phyloP scores from a whole-genome alignment of 192 early-diverging fungal species.

The Umbelopsis ramanniana region DNA sequence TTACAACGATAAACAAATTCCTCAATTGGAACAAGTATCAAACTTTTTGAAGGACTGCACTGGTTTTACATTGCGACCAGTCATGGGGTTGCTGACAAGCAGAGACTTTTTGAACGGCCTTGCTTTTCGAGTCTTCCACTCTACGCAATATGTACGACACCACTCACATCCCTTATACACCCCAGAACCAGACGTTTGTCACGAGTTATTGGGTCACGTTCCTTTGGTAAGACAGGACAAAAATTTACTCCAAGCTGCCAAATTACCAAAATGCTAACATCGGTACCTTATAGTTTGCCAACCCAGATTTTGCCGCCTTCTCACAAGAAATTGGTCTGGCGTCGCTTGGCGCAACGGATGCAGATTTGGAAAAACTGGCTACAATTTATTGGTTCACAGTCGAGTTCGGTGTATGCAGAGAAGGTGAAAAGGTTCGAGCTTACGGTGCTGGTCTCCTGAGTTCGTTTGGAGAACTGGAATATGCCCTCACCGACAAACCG shows the following conservation, averaged over 20 bases:
- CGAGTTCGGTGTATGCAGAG: slow-evolving; percentile 90
- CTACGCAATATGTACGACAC: slow-evolving; percentile 97
- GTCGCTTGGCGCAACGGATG: slow-evolving; percentile 89
- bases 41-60: slow-evolving; percentile 93
- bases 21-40: slow-evolving; percentile 89
- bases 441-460: slow-evolving; percentile 93
- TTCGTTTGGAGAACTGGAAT: slow-evolving; percentile 96
- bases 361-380: slow-evolving; percentile 87
- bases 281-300: slow-evolving; percentile 61
- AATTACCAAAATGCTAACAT: not conserved
- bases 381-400: slow-evolving; percentile 94
- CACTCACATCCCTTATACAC: slow-evolving; percentile 90
- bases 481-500: slow-evolving; percentile 80
- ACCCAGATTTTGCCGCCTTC: slow-evolving; percentile 92
- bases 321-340: slow-evolving; percentile 95
- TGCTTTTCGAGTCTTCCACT: slow-evolving; percentile 97
- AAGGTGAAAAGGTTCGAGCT: slow-evolving; percentile 72
- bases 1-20: slow-evolving; percentile 83
- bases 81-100: slow-evolving; percentile 90
- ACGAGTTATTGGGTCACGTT: slow-evolving; percentile 94
- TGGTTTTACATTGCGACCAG: slow-evolving; percentile 92
- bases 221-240: slow-evolving; percentile 44
- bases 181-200: slow-evolving; percentile 94
- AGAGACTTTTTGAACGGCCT: slow-evolving; percentile 96
- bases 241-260: not conserved